phyloP scores from a whole-genome alignment of 371 early-diverging fungal species.

The Encephalitozoon romaleae region DNA sequence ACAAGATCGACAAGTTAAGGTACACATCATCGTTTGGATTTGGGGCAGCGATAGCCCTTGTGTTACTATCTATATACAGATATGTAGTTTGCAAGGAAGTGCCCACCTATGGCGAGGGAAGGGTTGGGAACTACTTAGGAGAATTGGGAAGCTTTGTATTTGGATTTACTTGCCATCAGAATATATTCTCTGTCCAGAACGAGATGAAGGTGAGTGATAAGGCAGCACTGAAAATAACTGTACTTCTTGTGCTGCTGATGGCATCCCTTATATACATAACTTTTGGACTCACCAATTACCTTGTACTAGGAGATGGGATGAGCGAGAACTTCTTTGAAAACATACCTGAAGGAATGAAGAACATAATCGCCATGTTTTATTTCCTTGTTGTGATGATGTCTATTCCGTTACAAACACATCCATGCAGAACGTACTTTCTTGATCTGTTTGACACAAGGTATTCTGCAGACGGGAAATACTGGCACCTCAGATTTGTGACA shows the following conservation, averaged over 20 bases:
- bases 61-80: conserved; percentile 1
- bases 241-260: not conserved
- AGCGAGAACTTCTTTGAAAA: conserved; percentile 3
- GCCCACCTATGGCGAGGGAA: not conserved
- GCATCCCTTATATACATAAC: conserved; percentile 13
- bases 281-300: conserved; percentile 40
- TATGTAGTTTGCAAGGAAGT: not conserved
- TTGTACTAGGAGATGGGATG: not conserved
- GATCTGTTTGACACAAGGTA: conserved; percentile 2
- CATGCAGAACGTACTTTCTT: conserved; percentile 10
- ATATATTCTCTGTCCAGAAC: conserved; percentile 45
- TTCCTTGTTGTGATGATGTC: conserved; percentile 15
- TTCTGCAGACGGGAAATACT: not conserved
- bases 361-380: conserved; percentile 9
- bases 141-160: conserved; percentile 41
- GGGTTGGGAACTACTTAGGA: not conserved
- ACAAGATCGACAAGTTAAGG: conserved; percentile 25
- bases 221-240: not conserved
- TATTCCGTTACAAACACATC: conserved; percentile 37
- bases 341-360: not conserved
- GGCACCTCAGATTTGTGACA: not conserved
- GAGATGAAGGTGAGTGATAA: not conserved
- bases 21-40: conserved; percentile 34
- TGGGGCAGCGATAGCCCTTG: conserved; percentile 17
- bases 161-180: conserved; percentile 48